Evolutionary conservation across 148 eudicot species (phyloP).

Genomic region (Bassia scoparia): DNA sequence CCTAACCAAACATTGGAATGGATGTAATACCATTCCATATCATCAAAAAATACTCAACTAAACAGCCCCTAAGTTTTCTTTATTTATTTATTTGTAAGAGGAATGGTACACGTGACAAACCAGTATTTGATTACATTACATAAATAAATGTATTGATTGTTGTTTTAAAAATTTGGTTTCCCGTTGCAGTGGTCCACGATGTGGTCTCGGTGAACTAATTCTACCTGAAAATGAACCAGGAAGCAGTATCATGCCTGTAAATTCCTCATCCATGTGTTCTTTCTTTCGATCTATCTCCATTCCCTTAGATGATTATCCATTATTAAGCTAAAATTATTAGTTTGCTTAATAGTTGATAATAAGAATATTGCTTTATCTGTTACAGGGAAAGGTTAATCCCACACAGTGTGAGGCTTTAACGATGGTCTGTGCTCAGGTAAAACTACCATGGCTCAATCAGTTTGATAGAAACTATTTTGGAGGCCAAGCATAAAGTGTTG

Average conservation of each 20-base stretch:
- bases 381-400: slow-evolving; percentile 95
- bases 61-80: too few relatives aligned
- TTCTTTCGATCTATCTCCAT: background rate
- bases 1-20: too few relatives aligned
- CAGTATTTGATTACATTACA: background rate
- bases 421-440: slow-evolving; percentile 99
- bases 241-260: slow-evolving; percentile 99
- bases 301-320: background rate
- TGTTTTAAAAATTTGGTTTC: slow-evolving; percentile 18
- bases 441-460: background rate
- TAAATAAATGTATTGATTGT: background rate
- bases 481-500: background rate
- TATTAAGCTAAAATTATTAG: too few relatives aligned
- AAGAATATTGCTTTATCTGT: slow-evolving; percentile 7
- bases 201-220: slow-evolving; percentile 94
- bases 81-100: background rate
- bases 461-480: background rate
- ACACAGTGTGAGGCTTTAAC: slow-evolving; percentile 98
- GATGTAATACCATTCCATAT: too few relatives aligned
- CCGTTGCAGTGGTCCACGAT: slow-evolving; percentile 84
- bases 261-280: background rate
- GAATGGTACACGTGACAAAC: background rate
- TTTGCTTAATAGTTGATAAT: slow-evolving; percentile 9
- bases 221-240: slow-evolving; percentile 99
- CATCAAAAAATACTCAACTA: too few relatives aligned